Evolutionary conservation across 805 yeast species (phyloP).

Genomic region (Yueomyces sp.): DNA sequence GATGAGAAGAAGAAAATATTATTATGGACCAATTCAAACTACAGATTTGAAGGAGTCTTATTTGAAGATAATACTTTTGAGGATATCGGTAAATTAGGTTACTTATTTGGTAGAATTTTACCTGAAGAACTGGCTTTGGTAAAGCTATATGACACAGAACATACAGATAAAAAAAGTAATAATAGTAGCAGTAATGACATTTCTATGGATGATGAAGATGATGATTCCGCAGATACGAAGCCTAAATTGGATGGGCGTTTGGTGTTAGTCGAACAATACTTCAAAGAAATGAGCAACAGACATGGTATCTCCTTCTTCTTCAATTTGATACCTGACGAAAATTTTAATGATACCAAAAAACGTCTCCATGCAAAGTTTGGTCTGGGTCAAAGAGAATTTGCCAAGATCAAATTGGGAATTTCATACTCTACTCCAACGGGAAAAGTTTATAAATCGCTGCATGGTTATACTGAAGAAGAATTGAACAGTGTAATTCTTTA

Average conservation of each 20-base stretch:
- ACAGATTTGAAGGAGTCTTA: conserved; percentile 26
- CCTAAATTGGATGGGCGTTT: conserved; percentile 25
- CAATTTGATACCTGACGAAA: conserved; percentile 55
- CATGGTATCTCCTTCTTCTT: conserved; percentile 86
- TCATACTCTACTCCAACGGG: conserved; percentile 21
- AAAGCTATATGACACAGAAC: conserved; percentile 9
- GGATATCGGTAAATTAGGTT: conserved; percentile 24
- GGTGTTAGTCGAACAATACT: conserved; percentile 63
- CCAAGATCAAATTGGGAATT: conserved; percentile 46
- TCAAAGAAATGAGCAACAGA: conserved; percentile 45
- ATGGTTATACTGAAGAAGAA: conserved; percentile 40
- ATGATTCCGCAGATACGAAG: conserved; percentile 2
- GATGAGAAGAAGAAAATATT: conserved; percentile 34
- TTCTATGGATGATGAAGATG: conserved; percentile 13
- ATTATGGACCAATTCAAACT: conserved; percentile 39
- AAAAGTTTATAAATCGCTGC: conserved; percentile 25
- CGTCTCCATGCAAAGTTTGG: conserved; percentile 64
- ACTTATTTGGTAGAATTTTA: conserved; percentile 34
- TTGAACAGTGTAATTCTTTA: conserved; percentile 31
- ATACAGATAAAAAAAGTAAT: background rate
- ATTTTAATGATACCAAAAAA: conserved; percentile 42
- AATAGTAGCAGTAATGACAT: background rate
- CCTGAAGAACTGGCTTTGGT: conserved; percentile 27
- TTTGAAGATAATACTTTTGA: conserved; percentile 27
- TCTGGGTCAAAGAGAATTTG: conserved; percentile 65